A percentile compares a stretch with the other conserved stretches of the same genome.
These are phyloP conservation scores for Rhizopus arrhizus DNA, from an alignment of 371 early-diverging fungal species.

Conservation along the genomic window DNA sequence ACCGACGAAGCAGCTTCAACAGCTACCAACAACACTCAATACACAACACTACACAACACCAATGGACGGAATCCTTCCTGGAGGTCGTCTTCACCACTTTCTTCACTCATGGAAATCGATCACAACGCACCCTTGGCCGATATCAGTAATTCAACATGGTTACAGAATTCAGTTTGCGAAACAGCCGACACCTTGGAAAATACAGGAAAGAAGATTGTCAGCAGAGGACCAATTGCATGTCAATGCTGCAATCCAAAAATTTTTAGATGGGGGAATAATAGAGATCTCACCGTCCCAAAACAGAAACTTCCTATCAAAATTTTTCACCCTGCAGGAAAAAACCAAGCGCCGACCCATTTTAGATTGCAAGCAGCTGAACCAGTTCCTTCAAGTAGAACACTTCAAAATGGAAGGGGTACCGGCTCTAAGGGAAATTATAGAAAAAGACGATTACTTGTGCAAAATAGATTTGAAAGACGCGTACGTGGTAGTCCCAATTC, in stretches of 20 bases:
- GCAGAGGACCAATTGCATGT: constrained; percentile 1
- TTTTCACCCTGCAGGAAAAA: constrained; percentile 18
- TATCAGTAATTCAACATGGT: constrained; percentile 3
- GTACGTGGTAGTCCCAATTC: constrained; percentile 8
- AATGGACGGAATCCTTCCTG: constrained; percentile 7
- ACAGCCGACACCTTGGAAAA: no score
- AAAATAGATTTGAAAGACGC: constrained; percentile 18
- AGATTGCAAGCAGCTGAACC: constrained; percentile 12
- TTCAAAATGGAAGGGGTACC: constrained; percentile 30
- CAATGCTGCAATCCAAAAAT: constrained; percentile 3
- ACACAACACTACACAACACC: constrained; percentile 7
- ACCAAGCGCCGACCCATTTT: constrained; percentile 22
- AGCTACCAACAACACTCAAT: no score
- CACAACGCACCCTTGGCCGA: constrained; percentile 6
- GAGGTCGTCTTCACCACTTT: constrained; percentile 9
- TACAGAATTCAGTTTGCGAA: constrained; percentile 10
- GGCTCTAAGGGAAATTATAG: constrained; percentile 10
- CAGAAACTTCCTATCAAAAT: constrained; percentile 13
- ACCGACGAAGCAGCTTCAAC: no score
- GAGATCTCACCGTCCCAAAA: constrained; percentile 4
- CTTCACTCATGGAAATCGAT: background rate
- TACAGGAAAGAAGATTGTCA: background rate
- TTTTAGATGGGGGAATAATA: constrained; percentile 5
- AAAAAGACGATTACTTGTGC: constrained; percentile 3
- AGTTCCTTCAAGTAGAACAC: constrained; percentile 15